phyloP scores from a whole-genome alignment of 352 stramenopile species.

The Phytophthora palmivora region DNA sequence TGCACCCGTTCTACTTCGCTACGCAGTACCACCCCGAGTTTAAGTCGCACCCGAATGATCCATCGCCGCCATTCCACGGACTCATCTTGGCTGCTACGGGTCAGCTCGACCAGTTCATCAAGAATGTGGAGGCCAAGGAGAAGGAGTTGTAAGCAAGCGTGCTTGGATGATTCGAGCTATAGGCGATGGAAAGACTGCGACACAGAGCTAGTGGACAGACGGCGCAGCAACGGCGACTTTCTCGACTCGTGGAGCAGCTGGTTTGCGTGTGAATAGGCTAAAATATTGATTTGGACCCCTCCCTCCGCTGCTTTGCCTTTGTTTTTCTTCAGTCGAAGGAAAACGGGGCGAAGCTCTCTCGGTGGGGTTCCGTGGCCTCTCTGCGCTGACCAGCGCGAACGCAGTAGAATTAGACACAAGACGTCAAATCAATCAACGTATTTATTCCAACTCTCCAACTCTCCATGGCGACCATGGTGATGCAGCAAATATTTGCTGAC shows the following conservation, averaged over 20 bases:
- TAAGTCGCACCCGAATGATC: conserved; percentile 95
- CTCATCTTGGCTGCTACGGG: conserved; percentile 93
- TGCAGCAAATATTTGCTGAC: conserved; percentile 1
- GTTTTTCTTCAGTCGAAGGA: conserved; percentile 48
- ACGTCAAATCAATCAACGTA: conserved; percentile 20
- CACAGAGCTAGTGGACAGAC: conserved; percentile 10
- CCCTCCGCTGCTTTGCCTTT: conserved; percentile 28
- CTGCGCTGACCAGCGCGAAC: neutral
- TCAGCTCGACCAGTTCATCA: conserved; percentile 78
- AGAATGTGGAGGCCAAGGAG: conserved; percentile 43
- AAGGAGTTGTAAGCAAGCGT: conserved; percentile 26
- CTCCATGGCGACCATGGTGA: neutral
- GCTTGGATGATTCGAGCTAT: conserved; percentile 10
- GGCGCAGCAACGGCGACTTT: conserved; percentile 6
- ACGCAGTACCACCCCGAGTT: conserved; percentile 99
- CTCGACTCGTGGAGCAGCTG: conserved; percentile 23
- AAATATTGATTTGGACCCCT: conserved; percentile 40
- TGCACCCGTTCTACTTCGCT: conserved; percentile 99
- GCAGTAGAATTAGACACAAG: conserved; percentile 19
- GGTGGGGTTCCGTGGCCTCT: conserved; percentile 31
- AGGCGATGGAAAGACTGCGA: conserved; percentile 30
- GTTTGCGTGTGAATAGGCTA: conserved; percentile 47
- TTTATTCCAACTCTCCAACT: conserved; percentile 26
- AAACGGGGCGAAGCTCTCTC: conserved; percentile 50
- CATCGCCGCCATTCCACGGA: conserved; percentile 98